A percentile compares a stretch with the other conserved stretches of the same genome.
Conservation (phyloP, 2,329 filamentous ascomycete genomes). For the Emericellopsis atlantica region DNA sequence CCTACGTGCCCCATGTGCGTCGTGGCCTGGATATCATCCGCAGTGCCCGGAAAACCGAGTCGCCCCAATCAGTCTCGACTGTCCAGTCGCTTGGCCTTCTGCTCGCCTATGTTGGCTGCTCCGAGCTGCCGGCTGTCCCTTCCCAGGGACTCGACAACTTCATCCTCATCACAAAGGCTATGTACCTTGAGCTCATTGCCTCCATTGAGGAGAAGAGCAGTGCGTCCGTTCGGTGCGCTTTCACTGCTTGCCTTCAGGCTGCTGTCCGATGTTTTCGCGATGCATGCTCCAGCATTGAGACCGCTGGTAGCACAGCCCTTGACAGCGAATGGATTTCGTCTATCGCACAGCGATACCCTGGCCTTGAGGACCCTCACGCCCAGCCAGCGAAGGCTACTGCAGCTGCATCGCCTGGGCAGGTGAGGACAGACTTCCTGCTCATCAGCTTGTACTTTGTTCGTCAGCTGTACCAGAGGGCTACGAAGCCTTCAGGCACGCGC, state of each 20-base stretch:
- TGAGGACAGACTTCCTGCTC: constrained; percentile 24
- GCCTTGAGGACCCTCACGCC: constrained; percentile 6
- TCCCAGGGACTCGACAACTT: constrained; percentile 23
- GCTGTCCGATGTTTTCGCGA: constrained; percentile 24
- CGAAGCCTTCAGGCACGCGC: constrained; percentile 11
- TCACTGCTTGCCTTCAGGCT: constrained; percentile 23
- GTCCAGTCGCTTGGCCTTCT: constrained; percentile 26
- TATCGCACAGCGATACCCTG: constrained; percentile 14
- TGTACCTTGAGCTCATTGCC: constrained; percentile 21
- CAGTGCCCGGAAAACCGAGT: constrained; percentile 8
- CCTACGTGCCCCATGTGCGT: constrained; percentile 19
- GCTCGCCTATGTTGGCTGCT: constrained; percentile 37
- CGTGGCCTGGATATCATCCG: constrained; percentile 13
- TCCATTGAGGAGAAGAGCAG: constrained; percentile 18
- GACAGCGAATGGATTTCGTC: constrained; percentile 11
- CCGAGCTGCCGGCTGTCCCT: constrained; percentile 17
- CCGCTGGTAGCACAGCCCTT: constrained; percentile 3
- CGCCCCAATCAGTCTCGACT: constrained; percentile 10
- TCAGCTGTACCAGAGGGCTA: constrained; percentile 27
- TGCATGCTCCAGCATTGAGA: constrained; percentile 18
- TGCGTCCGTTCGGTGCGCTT: constrained; percentile 21
- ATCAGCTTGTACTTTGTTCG: constrained; percentile 22
- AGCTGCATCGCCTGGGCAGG: neutral
- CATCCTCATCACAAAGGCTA: constrained; percentile 20
- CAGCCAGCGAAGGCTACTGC: neutral